Conservation (phyloP, 805 yeast genomes). For the Ogataea ramenticola region DNA sequence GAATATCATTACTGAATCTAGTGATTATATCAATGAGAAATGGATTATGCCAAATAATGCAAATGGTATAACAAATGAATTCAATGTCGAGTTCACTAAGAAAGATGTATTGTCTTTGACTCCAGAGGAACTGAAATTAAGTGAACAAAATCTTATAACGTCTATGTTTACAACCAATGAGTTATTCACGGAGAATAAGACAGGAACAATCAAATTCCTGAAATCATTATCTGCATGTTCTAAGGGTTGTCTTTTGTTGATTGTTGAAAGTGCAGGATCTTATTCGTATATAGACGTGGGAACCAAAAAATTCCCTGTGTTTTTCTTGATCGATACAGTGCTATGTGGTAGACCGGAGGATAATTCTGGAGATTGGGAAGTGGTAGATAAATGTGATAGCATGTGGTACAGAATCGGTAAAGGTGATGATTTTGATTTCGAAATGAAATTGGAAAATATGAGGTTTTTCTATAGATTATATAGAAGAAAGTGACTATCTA, state of each 20-base stretch:
- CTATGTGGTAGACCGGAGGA: constrained; percentile 44
- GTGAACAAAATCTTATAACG: constrained; percentile 47
- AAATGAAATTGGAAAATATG: constrained; percentile 77
- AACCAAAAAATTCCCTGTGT: constrained; percentile 71
- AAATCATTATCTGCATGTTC: constrained; percentile 48
- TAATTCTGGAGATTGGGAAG: constrained; percentile 54
- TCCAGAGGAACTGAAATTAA: constrained; percentile 16
- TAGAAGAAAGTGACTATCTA: constrained; percentile 27
- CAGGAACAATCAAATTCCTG: constrained; percentile 52
- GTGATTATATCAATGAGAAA: constrained; percentile 33
- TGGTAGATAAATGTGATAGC: constrained; percentile 61
- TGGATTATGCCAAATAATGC: constrained; percentile 43
- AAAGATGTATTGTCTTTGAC: constrained; percentile 30
- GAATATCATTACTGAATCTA: constrained; percentile 38
- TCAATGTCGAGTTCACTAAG: constrained; percentile 23
- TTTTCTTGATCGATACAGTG: constrained; percentile 69
- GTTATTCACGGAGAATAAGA: constrained; percentile 61
- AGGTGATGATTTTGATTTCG: constrained; percentile 46
- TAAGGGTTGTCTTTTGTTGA: constrained; percentile 52
- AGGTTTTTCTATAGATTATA: constrained; percentile 76
- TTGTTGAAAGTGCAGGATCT: constrained; percentile 87
- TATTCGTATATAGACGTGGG: constrained; percentile 78
- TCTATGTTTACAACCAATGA: constrained; percentile 83
- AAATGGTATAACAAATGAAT: constrained; percentile 2
- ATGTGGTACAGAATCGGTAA: constrained; percentile 64